phyloP scores from a whole-genome alignment of 495 filamentous ascomycete species.

The Entonaema liquescens region DNA sequence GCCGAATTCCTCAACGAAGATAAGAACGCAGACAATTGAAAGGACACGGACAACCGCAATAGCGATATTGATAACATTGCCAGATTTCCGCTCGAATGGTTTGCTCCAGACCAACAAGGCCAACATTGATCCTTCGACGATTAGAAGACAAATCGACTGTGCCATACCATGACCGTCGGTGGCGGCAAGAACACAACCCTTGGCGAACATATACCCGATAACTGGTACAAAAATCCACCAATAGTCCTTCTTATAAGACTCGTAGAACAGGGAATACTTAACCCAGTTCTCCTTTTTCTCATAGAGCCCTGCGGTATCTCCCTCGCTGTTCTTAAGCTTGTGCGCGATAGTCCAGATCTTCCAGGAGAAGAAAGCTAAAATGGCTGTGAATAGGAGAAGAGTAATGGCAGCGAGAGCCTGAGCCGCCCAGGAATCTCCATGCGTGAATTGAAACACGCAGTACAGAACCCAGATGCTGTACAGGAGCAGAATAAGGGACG shows the following conservation, averaged over 20 bases:
- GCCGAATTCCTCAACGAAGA: constrained; percentile 94
- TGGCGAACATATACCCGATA: constrained; percentile 93
- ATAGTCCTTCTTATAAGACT: constrained; percentile 88
- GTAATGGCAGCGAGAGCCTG: constrained; percentile 86
- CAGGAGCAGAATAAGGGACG: constrained; percentile 86
- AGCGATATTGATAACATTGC: constrained; percentile 91
- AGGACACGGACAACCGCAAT: constrained; percentile 95
- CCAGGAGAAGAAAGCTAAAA: constrained; percentile 80
- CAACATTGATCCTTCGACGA: constrained; percentile 77
- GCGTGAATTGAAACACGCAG: constrained; percentile 93
- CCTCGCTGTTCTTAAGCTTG: constrained; percentile 75
- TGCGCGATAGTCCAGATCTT: constrained; percentile 82
- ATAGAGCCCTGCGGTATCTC: constrained; percentile 77
- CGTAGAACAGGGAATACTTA: constrained; percentile 97
- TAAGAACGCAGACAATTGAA: constrained; percentile 85
- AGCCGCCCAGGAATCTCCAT: constrained; percentile 95
- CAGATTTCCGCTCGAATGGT: constrained; percentile 83
- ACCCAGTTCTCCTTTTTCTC: constrained; percentile 92
- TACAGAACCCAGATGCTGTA: constrained; percentile 97
- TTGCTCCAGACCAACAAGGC: constrained; percentile 81
- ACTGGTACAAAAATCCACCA: constrained; percentile 97
- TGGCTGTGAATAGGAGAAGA: constrained; percentile 76
- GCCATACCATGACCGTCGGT: constrained; percentile 85
- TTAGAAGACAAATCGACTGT: constrained; percentile 80
- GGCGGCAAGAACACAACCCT: constrained; percentile 86